Evolutionary conservation across 371 early-diverging fungal genomes (phyloP).

Genomic region (Saksenaea vasiformis): DNA sequence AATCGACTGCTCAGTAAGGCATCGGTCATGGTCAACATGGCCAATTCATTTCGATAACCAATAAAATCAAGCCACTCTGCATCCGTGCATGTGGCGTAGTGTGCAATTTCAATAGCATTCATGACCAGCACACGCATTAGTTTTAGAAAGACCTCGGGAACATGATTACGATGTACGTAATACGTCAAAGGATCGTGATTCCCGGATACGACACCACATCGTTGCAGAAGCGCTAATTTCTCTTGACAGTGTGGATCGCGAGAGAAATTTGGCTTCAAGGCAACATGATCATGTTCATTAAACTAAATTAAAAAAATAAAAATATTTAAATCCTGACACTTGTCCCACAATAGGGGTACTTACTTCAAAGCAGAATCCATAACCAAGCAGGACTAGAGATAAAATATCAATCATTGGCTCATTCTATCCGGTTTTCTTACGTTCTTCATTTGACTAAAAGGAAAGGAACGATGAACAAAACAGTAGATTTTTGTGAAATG

Average conservation of each 20-base stretch:
- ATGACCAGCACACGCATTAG: slow-evolving; percentile 67
- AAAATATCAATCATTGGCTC: not conserved
- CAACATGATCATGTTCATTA: slow-evolving; percentile 52
- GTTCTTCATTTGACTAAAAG: slow-evolving; percentile 66
- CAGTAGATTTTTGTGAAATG: not conserved
- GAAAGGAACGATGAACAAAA: not conserved
- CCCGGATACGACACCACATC: slow-evolving; percentile 33
- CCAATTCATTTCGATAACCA: slow-evolving; percentile 53
- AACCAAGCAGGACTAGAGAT: slow-evolving; percentile 50
- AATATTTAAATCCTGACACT: not conserved
- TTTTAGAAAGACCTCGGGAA: slow-evolving; percentile 48
- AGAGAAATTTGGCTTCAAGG: slow-evolving; percentile 59
- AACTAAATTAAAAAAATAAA: slow-evolving; percentile 19
- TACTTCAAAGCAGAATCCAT: slow-evolving; percentile 66
- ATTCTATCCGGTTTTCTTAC: slow-evolving; percentile 34
- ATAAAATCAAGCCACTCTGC: slow-evolving; percentile 37
- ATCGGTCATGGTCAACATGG: slow-evolving; percentile 45
- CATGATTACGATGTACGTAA: slow-evolving; percentile 43
- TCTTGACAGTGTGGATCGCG: slow-evolving; percentile 52
- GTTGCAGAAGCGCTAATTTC: slow-evolving; percentile 47
- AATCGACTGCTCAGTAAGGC: slow-evolving; percentile 34
- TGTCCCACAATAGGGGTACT: not conserved
- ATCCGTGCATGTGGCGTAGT: slow-evolving; percentile 23
- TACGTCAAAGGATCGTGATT: slow-evolving; percentile 37
- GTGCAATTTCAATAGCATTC: slow-evolving; percentile 49